These are phyloP conservation scores for Coemansia sp. DNA, from an alignment of 192 early-diverging fungal genomes.

Conservation along the genomic window DNA sequence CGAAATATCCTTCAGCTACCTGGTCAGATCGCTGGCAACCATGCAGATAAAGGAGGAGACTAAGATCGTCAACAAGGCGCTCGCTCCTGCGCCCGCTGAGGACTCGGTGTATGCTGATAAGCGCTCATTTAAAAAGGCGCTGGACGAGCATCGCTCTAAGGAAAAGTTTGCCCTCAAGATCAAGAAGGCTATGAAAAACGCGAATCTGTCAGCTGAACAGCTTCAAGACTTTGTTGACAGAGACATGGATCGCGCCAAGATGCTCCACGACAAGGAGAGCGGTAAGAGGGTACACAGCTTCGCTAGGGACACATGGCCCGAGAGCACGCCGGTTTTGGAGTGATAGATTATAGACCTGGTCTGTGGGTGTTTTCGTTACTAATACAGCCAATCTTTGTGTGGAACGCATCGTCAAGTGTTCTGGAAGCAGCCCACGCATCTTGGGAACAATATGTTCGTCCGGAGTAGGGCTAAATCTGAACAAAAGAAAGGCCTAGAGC, in stretches of 20 bases:
- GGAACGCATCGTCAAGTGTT: neutral
- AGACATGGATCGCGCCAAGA: constrained; percentile 25
- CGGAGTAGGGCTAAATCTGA: too few species aligned
- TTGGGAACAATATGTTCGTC: neutral
- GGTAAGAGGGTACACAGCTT: constrained; percentile 29
- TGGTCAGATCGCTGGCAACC: constrained; percentile 43
- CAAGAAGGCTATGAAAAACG: constrained; percentile 38
- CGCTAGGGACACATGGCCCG: constrained; percentile 46
- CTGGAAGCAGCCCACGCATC: neutral
- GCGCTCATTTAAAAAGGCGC: constrained; percentile 37
- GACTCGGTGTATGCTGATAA: constrained; percentile 20
- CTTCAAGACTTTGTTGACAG: constrained; percentile 45
- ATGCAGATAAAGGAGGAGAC: constrained; percentile 43
- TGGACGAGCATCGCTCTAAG: constrained; percentile 29
- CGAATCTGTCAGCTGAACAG: constrained; percentile 24
- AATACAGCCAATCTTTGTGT: neutral
- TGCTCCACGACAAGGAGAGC: constrained; percentile 20
- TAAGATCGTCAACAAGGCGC: constrained; percentile 33
- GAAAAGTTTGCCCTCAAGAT: constrained; percentile 43
- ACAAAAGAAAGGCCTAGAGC: neutral
- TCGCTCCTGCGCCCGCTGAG: constrained; percentile 19
- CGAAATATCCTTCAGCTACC: constrained; percentile 66
- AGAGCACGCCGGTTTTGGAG: constrained; percentile 36
- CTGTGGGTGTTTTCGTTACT: neutral
- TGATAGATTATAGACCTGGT: neutral